Base-by-base conservation (phyloP, 83 land plant genomes). In the Picea abies region DNA sequence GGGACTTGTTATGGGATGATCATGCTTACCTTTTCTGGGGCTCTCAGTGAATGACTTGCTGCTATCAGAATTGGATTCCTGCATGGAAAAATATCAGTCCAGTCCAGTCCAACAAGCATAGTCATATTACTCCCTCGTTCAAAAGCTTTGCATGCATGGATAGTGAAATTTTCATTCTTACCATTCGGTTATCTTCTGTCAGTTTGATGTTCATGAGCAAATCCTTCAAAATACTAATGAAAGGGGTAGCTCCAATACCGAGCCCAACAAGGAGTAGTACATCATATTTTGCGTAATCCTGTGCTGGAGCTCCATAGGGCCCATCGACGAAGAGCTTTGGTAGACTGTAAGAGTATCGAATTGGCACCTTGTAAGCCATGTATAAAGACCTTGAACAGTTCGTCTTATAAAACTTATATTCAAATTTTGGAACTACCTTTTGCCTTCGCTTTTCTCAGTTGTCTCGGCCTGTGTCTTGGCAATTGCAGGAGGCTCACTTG, bases 261-360 rank as follows among this genome's bases (percentile, higher is more conserved):
- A 97, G 97, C 3, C 99, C 99, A 23, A 96, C 96, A 10, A 97
- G 91, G 22, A 97, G 84, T 49, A 97, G 86, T 19, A 95, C 95
- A 84, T 97, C 99, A 82, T 95, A 97, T 41, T 94, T 95, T 44
- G 83, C 63, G 85, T 95, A 97, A 79, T 97, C 98, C 87, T 97
- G 99, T 37, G 99, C 99, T 25, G 99, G 99, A 44, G 99, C 98
- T 63, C 99, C 99, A 83, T 97, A 97, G 17, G 99, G 99, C 37
- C 99, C 99, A 83, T 97, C 99, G 26, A 97, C 94, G 61, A 87
- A 78, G 29, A 97, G 97, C 88, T 87, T 94, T 62, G 99, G 99
- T 78, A 95, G 84, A 77, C 99, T 97, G 88, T 32, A 79, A 79
- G 14, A 49, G 35, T 29, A 7, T 29, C 29, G 29, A 39, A 9